Evolutionary conservation across 1,139 yeast species (phyloP).

Genomic region (Pichia sp.): DNA sequence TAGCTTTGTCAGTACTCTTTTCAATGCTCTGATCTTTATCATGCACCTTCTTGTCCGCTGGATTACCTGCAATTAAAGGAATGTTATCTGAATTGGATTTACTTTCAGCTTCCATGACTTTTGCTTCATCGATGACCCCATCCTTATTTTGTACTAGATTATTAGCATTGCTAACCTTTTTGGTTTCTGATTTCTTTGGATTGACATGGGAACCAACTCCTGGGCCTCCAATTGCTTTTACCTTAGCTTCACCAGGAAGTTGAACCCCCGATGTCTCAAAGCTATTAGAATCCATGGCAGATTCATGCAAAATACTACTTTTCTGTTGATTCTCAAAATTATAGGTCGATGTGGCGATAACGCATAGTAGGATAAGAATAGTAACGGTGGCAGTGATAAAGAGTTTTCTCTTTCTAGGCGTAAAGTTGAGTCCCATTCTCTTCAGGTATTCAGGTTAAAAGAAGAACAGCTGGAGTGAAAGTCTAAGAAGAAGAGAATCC

Average conservation of each 20-base stretch:
- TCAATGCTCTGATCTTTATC: conserved; percentile 2
- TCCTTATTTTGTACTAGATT: conserved; percentile 20
- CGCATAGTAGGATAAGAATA: conserved; percentile 17
- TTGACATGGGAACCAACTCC: no score
- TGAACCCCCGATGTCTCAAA: conserved; percentile 1
- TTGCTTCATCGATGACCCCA: conserved; percentile 26
- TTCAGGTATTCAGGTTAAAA: no score
- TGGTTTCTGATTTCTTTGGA: conserved; percentile 6
- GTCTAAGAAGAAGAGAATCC: no score
- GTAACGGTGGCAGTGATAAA: conserved; percentile 22
- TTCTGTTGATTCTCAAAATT: no score
- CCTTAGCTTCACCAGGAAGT: conserved; percentile 2
- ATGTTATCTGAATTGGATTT: conserved; percentile 3
- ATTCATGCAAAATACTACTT: no score
- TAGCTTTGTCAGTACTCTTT: background rate
- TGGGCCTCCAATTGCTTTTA: no score
- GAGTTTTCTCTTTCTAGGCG: conserved; percentile 21
- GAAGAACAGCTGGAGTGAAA: no score
- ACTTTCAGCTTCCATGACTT: conserved; percentile 25
- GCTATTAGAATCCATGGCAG: no score
- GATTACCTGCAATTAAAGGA: conserved; percentile 18
- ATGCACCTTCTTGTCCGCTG: conserved; percentile 8
- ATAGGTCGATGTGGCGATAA: conserved; percentile 14
- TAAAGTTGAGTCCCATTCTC: conserved; percentile 3
- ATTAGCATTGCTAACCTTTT: conserved; percentile 17